Conservation (phyloP, 495 filamentous ascomycete species). For the Durotheca rogersii region DNA sequence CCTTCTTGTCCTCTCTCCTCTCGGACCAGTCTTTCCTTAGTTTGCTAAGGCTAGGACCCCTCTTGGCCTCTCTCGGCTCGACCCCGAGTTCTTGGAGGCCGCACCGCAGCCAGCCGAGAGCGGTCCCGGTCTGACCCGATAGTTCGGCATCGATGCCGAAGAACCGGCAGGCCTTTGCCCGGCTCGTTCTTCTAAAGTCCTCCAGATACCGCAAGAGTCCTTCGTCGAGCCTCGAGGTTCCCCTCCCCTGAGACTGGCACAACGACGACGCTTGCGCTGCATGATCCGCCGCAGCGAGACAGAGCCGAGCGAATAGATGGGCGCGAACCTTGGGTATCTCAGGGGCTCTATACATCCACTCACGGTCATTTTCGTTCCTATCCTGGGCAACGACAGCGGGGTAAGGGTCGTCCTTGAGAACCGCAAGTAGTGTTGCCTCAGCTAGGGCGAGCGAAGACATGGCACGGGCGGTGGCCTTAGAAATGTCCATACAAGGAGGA, state of each 20-base stretch:
- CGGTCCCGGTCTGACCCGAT: conserved; percentile 74
- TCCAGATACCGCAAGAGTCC: conserved; percentile 68
- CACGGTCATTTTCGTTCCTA: conserved; percentile 74
- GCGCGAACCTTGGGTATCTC: conserved; percentile 86
- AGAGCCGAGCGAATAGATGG: conserved; percentile 81
- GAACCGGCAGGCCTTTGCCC: conserved; percentile 84
- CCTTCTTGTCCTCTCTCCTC: conserved; percentile 64
- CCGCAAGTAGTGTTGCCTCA: conserved; percentile 85
- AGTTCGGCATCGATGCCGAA: conserved; percentile 87
- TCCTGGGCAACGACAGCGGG: conserved; percentile 72
- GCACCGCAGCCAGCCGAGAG: conserved; percentile 78
- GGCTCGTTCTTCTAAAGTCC: conserved; percentile 69
- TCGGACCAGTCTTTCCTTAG: conserved; percentile 72
- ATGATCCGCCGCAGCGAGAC: conserved; percentile 73
- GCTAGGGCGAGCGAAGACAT: conserved; percentile 73
- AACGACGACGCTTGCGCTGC: conserved; percentile 60
- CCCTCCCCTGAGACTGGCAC: conserved; percentile 37
- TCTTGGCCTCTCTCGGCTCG: conserved; percentile 44
- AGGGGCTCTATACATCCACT: conserved; percentile 90
- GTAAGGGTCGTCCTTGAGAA: conserved; percentile 92
- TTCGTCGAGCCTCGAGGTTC: conserved; percentile 56
- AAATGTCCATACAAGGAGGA: conserved; percentile 60
- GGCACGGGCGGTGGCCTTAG: conserved; percentile 64
- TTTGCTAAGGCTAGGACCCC: conserved; percentile 58
- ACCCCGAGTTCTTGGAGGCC: conserved; percentile 71